Base-by-base conservation (phyloP, 768 basidiomycete species). In the Dendrothele bispora region DNA sequence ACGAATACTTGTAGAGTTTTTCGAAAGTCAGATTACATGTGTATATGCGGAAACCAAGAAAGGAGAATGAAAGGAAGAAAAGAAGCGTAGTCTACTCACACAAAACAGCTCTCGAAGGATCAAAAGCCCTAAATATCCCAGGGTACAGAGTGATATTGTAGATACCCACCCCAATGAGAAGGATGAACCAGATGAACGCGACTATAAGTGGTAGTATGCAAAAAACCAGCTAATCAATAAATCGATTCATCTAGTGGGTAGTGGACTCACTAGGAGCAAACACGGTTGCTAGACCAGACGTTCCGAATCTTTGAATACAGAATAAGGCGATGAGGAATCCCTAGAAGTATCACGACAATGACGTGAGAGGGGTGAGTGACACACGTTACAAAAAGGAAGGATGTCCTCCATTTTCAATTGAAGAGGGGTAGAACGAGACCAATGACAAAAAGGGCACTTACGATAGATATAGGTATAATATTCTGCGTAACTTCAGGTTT, bases 31-130 rank as follows among this genome's bases (percentile, higher is more conserved):
- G n/a, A n/a, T n/a, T n/a, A n/a, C n/a, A n/a, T n/a, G n/a, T n/a
- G n/a, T n/a, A n/a, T n/a, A n/a, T n/a, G n/a, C n/a, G n/a, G n/a
- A n/a, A n/a, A n/a, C n/a, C n/a, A n/a, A n/a, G n/a, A n/a, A n/a
- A n/a, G n/a, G n/a, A n/a, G n/a, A n/a, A n/a, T n/a, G n/a, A n/a
- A n/a, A n/a, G n/a, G n/a, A n/a, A n/a, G n/a, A n/a, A n/a, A n/a
- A n/a, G n/a, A n/a, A n/a, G n/a, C n/a, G n/a, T n/a, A n/a, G n/a
- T n/a, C n/a, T n/a, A 61, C 78, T 59, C 53, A 83, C 83, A 73
- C 62, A 84, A 62, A 24, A 87, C 62, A 0, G 82, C 82, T 11
- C 84, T 69, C 7, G 82, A 83, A 0, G 84, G 84, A 54, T 87
- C 84, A 52, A 81, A 78, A 0, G 84, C 83, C 4, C 83, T 70